Evolutionary conservation across 2,329 filamentous ascomycete species (phyloP).

Genomic region (Epichloe festucae): DNA sequence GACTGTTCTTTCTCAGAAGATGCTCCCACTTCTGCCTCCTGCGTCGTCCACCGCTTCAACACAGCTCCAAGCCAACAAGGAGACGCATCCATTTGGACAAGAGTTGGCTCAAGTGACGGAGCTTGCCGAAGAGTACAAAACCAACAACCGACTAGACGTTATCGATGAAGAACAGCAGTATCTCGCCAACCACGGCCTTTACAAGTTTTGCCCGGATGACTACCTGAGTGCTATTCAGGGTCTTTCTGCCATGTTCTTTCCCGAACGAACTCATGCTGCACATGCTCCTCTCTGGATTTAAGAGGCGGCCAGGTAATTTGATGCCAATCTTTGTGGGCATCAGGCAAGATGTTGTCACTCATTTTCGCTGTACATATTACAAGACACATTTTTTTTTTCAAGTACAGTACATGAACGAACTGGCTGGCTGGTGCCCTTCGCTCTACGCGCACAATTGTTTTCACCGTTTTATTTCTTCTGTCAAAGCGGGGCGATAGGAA

Average conservation of each 20-base stretch:
- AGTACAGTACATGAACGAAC: conserved; percentile 5
- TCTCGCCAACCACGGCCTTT: conserved; percentile 56
- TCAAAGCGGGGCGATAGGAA: conserved; percentile 1
- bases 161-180: conserved; percentile 55
- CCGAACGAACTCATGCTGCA: conserved; percentile 19
- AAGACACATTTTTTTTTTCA: conserved; percentile 9
- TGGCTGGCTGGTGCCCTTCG: conserved; percentile 1
- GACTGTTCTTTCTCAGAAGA: conserved; percentile 16
- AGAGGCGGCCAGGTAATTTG: neutral
- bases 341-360: conserved; percentile 1
- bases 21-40: conserved; percentile 18
- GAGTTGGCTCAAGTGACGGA: conserved; percentile 90
- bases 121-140: conserved; percentile 76
- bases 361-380: conserved; percentile 22
- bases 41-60: conserved; percentile 16
- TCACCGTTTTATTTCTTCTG: neutral
- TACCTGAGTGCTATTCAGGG: conserved; percentile 72
- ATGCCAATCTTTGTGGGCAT: neutral
- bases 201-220: conserved; percentile 64
- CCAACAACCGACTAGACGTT: conserved; percentile 43
- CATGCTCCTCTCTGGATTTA: conserved; percentile 37
- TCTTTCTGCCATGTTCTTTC: conserved; percentile 51
- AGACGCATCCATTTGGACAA: conserved; percentile 66
- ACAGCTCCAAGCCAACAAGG: conserved; percentile 24
- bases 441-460: neutral